Evolutionary conservation across 2,329 filamentous ascomycete species (phyloP), one percentile per base, ranked within the genome.

Genomic region (Colletotrichum orchidophilum): DNA sequence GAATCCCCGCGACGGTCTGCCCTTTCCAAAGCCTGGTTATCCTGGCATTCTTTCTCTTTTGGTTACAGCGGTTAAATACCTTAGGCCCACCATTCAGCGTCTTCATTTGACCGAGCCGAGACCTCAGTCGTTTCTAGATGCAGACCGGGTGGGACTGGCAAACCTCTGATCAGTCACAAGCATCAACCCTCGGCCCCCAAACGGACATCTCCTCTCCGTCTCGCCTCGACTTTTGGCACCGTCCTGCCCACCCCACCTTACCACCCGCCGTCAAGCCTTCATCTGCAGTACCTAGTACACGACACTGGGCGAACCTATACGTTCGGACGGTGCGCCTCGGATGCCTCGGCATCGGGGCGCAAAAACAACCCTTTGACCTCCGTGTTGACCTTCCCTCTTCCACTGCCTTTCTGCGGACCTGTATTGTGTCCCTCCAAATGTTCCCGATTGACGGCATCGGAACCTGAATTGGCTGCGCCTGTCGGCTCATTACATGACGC

Each of bases 41-140:
- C 18, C 29, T 63, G 50, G 53, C 49, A 29, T 70, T 24, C 52
- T 58, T 70, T 53, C 33, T 50, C 39, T 18, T 18, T 35, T 68
- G 64, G 31, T 60, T 68, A 60, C 64, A 63, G 68, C 63, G 55
- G 63, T 62, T 67, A 62, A 62, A 58, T 53, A 15, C 24, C n/a
- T n/a, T n/a, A n/a, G n/a, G 11, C 54, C 62, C 24, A 33, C 61
- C 53, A 60, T 5, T 46, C 53, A 52, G 50, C 53, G 13, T 13
- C 35, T 39, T 11, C 18, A 6, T 31, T 57, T 35, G 9, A 49
- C 33, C 42, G 52, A 21, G 63, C 68, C 57, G 31, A 71, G 57
- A 63, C 63, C 31, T 33, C 39, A 27, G 26, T 29, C 21, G 26
- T 46, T 27, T 55, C 24, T 63, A 42, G 52, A 35, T 35, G 21